phyloP scores from a whole-genome alignment of 2,329 filamentous ascomycete genomes.

The Calonectria pseudoreteaudii region DNA sequence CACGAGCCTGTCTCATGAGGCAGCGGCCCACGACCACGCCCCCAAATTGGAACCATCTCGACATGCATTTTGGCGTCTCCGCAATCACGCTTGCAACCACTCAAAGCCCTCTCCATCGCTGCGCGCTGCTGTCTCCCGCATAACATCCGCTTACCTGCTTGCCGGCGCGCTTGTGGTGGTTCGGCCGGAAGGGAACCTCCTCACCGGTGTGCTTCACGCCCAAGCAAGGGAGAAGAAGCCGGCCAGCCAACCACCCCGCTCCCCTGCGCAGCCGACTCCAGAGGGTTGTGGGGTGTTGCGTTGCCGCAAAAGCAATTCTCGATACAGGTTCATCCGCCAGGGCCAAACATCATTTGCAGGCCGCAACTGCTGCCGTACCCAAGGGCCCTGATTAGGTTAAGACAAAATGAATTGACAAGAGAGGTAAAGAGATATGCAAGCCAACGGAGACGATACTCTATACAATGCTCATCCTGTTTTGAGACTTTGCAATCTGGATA shows the following conservation, averaged over 20 bases:
- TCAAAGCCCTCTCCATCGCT: neutral
- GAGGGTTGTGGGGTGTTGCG: neutral
- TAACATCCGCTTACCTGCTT: neutral
- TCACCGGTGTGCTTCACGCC: neutral
- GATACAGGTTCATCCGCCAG: neutral
- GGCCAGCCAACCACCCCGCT: neutral
- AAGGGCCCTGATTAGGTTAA: neutral
- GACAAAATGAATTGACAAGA: neutral
- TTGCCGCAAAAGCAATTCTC: neutral
- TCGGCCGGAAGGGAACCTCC: neutral
- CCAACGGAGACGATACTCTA: too few species aligned
- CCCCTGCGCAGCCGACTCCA: neutral
- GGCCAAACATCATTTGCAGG: neutral
- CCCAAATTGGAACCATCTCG: neutral
- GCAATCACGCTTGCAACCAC: neutral
- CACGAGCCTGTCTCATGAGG: neutral
- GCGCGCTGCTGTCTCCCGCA: neutral
- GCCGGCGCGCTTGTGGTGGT: neutral
- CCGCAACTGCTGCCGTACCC: neutral
- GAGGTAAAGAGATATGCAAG: neutral
- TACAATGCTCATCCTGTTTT: neutral
- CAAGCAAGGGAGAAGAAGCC: conserved; percentile 1
- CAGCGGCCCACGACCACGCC: neutral
- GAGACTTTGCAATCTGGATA: neutral
- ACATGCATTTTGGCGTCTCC: neutral